These are phyloP conservation scores for Mortierella polycephala DNA, from an alignment of 371 early-diverging fungal genomes.

Conservation along the genomic window DNA sequence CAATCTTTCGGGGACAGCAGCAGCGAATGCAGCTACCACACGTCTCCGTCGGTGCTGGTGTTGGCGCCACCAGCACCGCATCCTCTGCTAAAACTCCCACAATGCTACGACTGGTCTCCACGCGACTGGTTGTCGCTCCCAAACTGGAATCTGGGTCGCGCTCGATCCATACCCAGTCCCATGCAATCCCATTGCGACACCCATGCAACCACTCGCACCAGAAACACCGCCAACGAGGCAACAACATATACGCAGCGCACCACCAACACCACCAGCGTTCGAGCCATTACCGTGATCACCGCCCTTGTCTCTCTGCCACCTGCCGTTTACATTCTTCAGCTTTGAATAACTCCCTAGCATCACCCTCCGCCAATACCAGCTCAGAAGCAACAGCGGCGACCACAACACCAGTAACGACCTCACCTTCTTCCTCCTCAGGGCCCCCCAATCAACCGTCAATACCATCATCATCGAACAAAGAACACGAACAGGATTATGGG, in stretches of 20 bases:
- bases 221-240: not conserved
- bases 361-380: conserved; percentile 10
- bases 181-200: conserved; percentile 6
- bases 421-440: not conserved
- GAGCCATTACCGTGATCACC: conserved; percentile 18
- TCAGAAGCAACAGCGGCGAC: no score
- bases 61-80: conserved; percentile 1
- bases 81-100: not conserved
- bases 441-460: no score
- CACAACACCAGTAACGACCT: conserved; percentile 9
- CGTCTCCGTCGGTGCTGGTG: conserved; percentile 1
- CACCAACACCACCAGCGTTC: conserved; percentile 14
- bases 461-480: not conserved
- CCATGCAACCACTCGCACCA: conserved; percentile 8
- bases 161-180: conserved; percentile 28
- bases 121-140: conserved; percentile 24
- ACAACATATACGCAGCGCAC: conserved; percentile 5
- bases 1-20: conserved; percentile 38
- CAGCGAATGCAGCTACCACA: conserved; percentile 33
- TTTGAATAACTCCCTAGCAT: conserved; percentile 10
- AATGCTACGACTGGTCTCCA: conserved; percentile 29
- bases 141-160: conserved; percentile 20
- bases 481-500: not conserved
- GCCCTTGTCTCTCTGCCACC: not conserved
- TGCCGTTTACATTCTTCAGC: conserved; percentile 30